phyloP scores from a whole-genome alignment of 2,329 filamentous ascomycete species.

The Epicoccum sorghinum region DNA sequence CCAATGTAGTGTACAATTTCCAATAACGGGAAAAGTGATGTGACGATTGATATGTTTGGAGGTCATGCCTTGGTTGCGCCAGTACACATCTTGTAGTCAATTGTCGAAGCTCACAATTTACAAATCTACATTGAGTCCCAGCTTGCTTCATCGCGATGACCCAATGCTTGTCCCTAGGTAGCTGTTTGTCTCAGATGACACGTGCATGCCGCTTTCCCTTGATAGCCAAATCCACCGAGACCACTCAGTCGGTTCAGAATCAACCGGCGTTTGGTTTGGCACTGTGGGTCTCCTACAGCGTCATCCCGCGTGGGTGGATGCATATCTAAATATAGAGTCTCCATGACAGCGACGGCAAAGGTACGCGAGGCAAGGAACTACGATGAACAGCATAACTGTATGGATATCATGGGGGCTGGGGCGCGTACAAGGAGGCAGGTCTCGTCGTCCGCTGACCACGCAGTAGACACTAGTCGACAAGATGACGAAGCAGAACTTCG shows the following conservation, averaged over 20 bases:
- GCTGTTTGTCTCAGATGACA: too few relatives aligned
- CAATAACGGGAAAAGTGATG: too few relatives aligned
- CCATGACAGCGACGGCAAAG: slow-evolving; percentile 13
- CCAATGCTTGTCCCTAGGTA: too few relatives aligned
- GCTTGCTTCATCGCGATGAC: too few relatives aligned
- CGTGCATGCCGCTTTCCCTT: background rate
- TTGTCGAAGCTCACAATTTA: too few relatives aligned
- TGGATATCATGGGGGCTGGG: slow-evolving; percentile 11
- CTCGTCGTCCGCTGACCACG: slow-evolving; percentile 1
- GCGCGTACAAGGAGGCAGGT: slow-evolving; percentile 12
- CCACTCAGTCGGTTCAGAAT: background rate
- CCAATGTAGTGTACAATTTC: background rate
- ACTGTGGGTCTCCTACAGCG: slow-evolving; percentile 10
- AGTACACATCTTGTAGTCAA: too few relatives aligned
- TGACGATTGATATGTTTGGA: too few relatives aligned
- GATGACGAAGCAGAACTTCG: slow-evolving; percentile 7
- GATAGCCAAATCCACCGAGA: background rate
- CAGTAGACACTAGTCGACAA: background rate
- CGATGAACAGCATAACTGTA: slow-evolving; percentile 1
- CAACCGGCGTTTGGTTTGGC: slow-evolving; percentile 5
- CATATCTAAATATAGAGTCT: slow-evolving; percentile 13
- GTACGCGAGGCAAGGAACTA: slow-evolving; percentile 11
- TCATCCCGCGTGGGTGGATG: slow-evolving; percentile 13
- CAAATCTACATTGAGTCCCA: too few relatives aligned
- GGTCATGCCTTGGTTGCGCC: too few relatives aligned